A percentile compares a stretch with the other conserved stretches of the same genome.
Evolutionary conservation across 768 basidiomycete genomes (phyloP).

Genomic region (Rhizopogon rudus): DNA sequence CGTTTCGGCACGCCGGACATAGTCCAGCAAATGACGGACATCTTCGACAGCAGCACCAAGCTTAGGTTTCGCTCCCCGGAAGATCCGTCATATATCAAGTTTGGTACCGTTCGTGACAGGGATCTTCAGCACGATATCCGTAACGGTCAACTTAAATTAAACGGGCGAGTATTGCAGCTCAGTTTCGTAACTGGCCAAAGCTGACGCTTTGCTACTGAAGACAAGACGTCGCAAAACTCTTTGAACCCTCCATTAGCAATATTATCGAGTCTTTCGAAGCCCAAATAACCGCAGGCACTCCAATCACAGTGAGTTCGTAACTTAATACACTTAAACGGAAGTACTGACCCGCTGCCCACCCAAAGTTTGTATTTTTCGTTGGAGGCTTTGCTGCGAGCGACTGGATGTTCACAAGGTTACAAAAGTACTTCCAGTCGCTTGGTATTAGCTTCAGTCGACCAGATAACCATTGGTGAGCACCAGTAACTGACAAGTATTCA

Average conservation of each 20-base stretch:
- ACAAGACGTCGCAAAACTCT: constrained; percentile 35
- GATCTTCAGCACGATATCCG: constrained; percentile 34
- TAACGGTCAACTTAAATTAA: constrained; percentile 33
- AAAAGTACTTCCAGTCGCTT: constrained; percentile 29
- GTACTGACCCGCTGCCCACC: not conserved
- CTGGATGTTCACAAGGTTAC: constrained; percentile 41
- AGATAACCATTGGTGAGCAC: constrained; percentile 49
- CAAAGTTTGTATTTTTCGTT: constrained; percentile 41
- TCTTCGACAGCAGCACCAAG: constrained; percentile 36
- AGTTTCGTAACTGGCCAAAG: not conserved
- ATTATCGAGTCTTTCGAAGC: constrained; percentile 31
- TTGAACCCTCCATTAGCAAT: constrained; percentile 37
- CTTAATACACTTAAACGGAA: not conserved
- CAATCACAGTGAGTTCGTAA: constrained; percentile 26
- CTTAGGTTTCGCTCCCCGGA: constrained; percentile 36
- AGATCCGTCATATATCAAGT: constrained; percentile 35
- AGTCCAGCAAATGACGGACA: constrained; percentile 30
- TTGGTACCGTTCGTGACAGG: constrained; percentile 35
- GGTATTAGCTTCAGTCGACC: constrained; percentile 44
- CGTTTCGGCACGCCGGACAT: constrained; percentile 27
- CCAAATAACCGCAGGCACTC: constrained; percentile 24
- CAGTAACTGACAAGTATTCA: not conserved
- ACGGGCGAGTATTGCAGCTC: constrained; percentile 24
- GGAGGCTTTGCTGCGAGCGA: constrained; percentile 50
- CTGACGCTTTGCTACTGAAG: constrained; percentile 14